Evolutionary conservation across 441 rosid species (phyloP).

Genomic region (Rhodomyrtus psidioides): DNA sequence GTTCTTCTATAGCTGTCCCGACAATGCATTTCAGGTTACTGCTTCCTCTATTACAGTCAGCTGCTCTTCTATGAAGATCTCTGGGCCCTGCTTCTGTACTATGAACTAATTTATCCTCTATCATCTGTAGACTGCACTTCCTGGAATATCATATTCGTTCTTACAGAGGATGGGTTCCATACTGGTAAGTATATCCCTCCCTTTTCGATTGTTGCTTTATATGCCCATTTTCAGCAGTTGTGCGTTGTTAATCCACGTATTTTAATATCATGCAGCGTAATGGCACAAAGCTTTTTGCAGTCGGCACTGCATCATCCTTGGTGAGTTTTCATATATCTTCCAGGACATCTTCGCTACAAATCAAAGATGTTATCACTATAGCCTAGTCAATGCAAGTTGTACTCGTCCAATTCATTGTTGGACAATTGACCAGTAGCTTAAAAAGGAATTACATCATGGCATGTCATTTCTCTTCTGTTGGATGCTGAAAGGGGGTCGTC

Average conservation of each 20-base stretch:
- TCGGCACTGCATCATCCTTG: slow-evolving; percentile 83
- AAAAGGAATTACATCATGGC: not conserved
- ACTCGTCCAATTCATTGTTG: not conserved
- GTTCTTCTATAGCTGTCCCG: slow-evolving; percentile 67
- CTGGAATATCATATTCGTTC: slow-evolving; percentile 84
- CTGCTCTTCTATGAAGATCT: not conserved
- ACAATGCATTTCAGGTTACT: slow-evolving; percentile 86
- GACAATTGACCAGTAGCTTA: not conserved
- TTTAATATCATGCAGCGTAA: slow-evolving; percentile 56
- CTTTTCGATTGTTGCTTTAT: not conserved
- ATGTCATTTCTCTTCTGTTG: not conserved
- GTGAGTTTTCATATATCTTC: slow-evolving; percentile 25
- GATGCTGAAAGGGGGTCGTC: not conserved
- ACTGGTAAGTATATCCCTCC: slow-evolving; percentile 35
- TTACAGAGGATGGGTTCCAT: slow-evolving; percentile 81
- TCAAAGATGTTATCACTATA: not conserved
- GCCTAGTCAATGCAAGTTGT: not conserved
- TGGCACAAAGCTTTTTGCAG: slow-evolving; percentile 90
- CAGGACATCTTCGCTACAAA: not conserved
- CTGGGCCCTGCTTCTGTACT: not conserved
- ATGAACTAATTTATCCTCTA: not conserved
- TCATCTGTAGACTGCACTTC: slow-evolving; percentile 57
- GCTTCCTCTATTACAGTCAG: not conserved
- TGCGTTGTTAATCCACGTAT: not conserved
- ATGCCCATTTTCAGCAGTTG: not conserved